Evolutionary conservation across 2,329 filamentous ascomycete species (phyloP), one percentile per base, ranked within the genome.

Genomic region (Aspergillus floridensis): DNA sequence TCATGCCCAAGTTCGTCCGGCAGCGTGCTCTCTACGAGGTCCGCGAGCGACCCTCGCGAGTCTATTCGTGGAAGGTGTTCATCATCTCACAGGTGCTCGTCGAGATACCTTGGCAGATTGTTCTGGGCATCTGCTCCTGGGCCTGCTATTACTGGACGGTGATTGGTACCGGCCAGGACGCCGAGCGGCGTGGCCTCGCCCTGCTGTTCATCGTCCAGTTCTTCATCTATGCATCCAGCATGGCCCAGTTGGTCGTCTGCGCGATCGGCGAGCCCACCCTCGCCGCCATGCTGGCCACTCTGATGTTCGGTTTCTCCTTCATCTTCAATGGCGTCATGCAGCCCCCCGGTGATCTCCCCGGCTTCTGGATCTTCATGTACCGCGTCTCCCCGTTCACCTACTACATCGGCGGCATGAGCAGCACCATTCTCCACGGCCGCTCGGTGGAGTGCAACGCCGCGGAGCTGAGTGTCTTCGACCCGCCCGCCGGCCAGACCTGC

Each of bases 61-160:
- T 89, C 0, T 96, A 95, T 75, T 86, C 85, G 50, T 96, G 91
- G 91, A 87, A 89, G 72, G 86, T 90, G 5, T 95, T 95, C 71
- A 91, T 95, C 83, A 77, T 92, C n/a, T 86, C 88, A 53, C 89
- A 92, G 72, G 89, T 96, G 65, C 77, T 92, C 29, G 90, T 92
- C 59, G 92, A 96, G 73, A 77, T 96, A 1, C 90, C 91, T 0
- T 96, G 90, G 88, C 92, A 95, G 74, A 84, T 87, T 0, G 74
- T 95, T 26, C 67, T 91, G 83, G 85, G 88, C 4, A 82, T 88
- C 14, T 76, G 95, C 64, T 88, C 93, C 80, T 96, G 82, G 79
- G 82, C 90, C 70, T 88, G 82, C 74, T 93, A 90, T 85, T 96
- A 96, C 80, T 96, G 95, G 73, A 91, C 92, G 1, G 86, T 96